Evolutionary conservation across 768 basidiomycete species (phyloP).

Genomic region (Chiua virens): DNA sequence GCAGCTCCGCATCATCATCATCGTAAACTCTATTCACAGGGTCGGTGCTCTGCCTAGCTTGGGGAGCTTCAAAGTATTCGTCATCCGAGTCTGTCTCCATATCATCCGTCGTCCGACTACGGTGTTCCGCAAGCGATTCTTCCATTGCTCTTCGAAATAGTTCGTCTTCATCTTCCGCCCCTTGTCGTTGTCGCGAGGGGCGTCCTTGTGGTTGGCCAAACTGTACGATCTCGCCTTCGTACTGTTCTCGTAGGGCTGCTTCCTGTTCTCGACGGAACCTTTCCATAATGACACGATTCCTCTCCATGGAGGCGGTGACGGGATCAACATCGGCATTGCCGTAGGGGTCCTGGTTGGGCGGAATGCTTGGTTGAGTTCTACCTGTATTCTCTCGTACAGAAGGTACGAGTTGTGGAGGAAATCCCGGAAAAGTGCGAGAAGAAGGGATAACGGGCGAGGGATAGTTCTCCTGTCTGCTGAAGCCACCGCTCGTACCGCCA

Average conservation of each 20-base stretch:
- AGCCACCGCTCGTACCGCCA: constrained; percentile 1
- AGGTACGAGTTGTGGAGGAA: constrained; percentile 10
- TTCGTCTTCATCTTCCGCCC: constrained; percentile 53
- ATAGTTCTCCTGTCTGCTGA: constrained; percentile 14
- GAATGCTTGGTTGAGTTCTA: constrained; percentile 16
- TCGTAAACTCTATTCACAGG: constrained; percentile 58
- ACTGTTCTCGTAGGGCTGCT: constrained; percentile 59
- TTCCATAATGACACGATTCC: constrained; percentile 58
- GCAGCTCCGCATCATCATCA: constrained; percentile 84
- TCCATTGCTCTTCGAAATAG: constrained; percentile 47
- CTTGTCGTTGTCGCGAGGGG: constrained; percentile 2
- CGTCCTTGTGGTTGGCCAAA: constrained; percentile 18
- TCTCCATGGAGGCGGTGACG: constrained; percentile 65
- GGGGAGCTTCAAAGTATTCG: constrained; percentile 12
- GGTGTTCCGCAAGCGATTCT: constrained; percentile 23
- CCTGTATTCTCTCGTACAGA: constrained; percentile 15
- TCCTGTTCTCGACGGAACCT: constrained; percentile 68
- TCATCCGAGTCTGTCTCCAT: constrained; percentile 22
- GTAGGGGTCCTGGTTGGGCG: constrained; percentile 32
- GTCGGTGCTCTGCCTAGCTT: constrained; percentile 1
- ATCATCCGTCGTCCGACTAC: constrained; percentile 20
- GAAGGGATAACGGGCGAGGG: constrained; percentile 26
- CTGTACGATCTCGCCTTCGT: constrained; percentile 40
- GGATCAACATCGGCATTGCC: constrained; percentile 45
- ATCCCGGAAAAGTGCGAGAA: constrained; percentile 28